Conservation (phyloP, 129 eudicot species). For the Oenanthe sinensis region DNA sequence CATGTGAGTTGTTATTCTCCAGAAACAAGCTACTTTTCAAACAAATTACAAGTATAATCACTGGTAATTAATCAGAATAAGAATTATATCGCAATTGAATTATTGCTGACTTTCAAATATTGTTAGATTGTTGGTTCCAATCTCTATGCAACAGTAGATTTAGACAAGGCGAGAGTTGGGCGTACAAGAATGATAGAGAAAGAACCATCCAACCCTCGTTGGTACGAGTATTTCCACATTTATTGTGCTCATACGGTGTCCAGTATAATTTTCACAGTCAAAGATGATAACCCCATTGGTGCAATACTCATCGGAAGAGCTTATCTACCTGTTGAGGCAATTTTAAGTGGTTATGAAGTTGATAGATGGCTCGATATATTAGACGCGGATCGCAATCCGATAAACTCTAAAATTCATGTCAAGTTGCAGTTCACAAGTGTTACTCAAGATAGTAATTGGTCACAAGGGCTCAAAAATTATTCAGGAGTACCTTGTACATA, state of each 20-base stretch:
- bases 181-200: constrained; percentile 46
- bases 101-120: background rate
- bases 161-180: constrained; percentile 69
- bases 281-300: constrained; percentile 62
- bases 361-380: constrained; percentile 53
- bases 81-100: background rate
- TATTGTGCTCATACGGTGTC: constrained; percentile 70
- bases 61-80: background rate
- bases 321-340: constrained; percentile 59
- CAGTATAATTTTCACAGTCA: constrained; percentile 60
- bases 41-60: background rate
- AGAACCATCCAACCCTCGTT: constrained; percentile 59
- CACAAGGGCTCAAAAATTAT: constrained; percentile 55
- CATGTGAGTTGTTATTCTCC: too few species aligned
- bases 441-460: constrained; percentile 56
- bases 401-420: constrained; percentile 66
- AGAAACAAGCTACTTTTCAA: too few species aligned
- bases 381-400: constrained; percentile 49
- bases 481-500: constrained; percentile 58
- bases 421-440: constrained; percentile 42
- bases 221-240: constrained; percentile 62
- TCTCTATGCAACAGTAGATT: constrained; percentile 73
- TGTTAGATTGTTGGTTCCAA: constrained; percentile 48
- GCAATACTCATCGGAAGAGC: constrained; percentile 84
- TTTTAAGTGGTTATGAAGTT: constrained; percentile 35